Percentiles rank a stretch among this genome's conserved stretches.
These are phyloP conservation scores for Chlorella sp. DNA, from an alignment of 139 green algal genomes.

Conservation along the genomic window DNA sequence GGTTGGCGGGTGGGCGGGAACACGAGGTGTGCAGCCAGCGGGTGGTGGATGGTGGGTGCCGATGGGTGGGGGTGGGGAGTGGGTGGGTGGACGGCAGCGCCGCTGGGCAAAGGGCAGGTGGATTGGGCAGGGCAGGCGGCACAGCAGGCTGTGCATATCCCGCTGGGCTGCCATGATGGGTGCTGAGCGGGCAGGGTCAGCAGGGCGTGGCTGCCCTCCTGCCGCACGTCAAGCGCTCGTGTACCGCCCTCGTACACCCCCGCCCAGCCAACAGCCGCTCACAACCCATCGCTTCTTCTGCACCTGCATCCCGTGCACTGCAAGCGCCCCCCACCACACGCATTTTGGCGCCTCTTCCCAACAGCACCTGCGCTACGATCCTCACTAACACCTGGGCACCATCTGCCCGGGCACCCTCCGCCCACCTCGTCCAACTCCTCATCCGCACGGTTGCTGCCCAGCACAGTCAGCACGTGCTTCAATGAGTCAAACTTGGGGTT, in stretches of 20 bases:
- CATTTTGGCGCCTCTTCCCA: background rate
- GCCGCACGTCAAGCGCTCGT: no score
- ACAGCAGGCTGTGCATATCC: background rate
- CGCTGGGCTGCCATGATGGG: background rate
- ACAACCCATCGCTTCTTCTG: background rate
- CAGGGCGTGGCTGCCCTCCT: no score
- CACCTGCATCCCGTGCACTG: no score
- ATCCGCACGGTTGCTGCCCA: slow-evolving; percentile 69
- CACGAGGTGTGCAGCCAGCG: background rate
- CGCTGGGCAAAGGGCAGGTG: background rate
- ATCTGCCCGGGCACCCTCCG: no score
- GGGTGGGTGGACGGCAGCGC: background rate
- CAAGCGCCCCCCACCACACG: background rate
- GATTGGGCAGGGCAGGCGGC: background rate
- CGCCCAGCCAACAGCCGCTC: no score
- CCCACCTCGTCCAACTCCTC: slow-evolving; percentile 63
- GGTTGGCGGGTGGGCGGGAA: no score
- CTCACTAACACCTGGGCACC: background rate
- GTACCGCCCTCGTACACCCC: no score
- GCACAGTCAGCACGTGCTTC: slow-evolving; percentile 80
- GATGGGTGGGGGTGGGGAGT: background rate
- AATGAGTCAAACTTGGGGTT: slow-evolving; percentile 79
- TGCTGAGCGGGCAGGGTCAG: background rate
- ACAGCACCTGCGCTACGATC: background rate
- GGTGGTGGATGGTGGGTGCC: background rate